These are phyloP conservation scores for Trichophyton rubrum DNA, from an alignment of 2,329 filamentous ascomycete genomes.

Conservation along the genomic window DNA sequence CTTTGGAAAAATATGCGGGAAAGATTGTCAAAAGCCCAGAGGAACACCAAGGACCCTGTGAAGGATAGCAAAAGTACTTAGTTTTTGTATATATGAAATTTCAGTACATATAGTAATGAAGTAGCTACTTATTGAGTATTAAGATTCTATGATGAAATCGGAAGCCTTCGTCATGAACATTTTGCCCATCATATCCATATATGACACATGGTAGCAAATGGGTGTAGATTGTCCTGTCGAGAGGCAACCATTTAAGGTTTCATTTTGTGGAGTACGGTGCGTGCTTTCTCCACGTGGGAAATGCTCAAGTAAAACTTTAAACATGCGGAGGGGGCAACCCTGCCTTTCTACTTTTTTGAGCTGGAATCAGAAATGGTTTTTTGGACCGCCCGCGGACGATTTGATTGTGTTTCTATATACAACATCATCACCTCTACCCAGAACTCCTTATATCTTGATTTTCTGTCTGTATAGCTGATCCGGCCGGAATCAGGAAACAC, in stretches of 20 bases:
- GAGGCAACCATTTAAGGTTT: not conserved
- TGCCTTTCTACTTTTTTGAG: not conserved
- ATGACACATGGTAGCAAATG: not conserved
- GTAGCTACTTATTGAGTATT: too few relatives aligned
- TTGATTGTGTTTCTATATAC: conserved; percentile 2
- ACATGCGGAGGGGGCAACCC: not conserved
- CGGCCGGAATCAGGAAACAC: conserved; percentile 3
- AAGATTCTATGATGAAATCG: too few relatives aligned
- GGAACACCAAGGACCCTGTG: not conserved
- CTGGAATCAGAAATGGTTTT: not conserved
- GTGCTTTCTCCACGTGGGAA: not conserved
- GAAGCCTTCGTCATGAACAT: too few relatives aligned
- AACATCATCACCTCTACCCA: not conserved
- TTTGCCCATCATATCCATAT: too few relatives aligned
- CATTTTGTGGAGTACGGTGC: not conserved
- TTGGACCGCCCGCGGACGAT: not conserved
- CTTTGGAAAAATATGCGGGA: conserved; percentile 8
- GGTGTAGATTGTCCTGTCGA: not conserved
- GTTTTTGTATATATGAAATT: not conserved
- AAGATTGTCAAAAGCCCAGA: not conserved
- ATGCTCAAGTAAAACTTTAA: not conserved
- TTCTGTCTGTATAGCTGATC: not conserved
- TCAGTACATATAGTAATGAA: too few relatives aligned
- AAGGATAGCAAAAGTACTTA: not conserved
- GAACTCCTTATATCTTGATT: not conserved